Conservation (phyloP, 1,284 basidiomycete species). For the Trametes hirsuta region DNA sequence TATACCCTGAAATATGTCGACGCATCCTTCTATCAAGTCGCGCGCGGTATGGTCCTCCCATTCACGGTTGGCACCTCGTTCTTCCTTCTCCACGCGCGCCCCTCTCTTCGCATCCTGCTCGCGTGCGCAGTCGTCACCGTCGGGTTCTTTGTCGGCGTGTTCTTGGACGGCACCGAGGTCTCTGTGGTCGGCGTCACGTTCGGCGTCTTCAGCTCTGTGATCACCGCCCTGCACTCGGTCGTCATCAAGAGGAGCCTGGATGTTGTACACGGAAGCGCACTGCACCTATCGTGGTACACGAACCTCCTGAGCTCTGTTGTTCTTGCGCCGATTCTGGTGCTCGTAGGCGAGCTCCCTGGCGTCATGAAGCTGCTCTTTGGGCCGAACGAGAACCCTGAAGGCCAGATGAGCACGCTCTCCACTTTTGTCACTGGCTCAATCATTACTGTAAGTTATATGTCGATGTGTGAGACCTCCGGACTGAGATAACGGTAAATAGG, state of each 20-base stretch:
- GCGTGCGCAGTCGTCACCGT: conserved; percentile 77
- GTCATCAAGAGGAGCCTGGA: conserved; percentile 82
- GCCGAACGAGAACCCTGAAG: conserved; percentile 40
- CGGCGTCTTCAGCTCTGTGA: conserved; percentile 76
- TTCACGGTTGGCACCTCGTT: conserved; percentile 85
- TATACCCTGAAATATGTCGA: conserved; percentile 92
- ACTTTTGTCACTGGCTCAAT: conserved; percentile 80
- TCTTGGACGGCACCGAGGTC: conserved; percentile 70
- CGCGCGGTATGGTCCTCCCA: conserved; percentile 84
- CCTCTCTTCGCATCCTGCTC: conserved; percentile 69
- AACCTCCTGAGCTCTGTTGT: conserved; percentile 74
- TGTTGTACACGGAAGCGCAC: conserved; percentile 77
- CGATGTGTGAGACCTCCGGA: background rate
- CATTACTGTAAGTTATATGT: conserved; percentile 59
- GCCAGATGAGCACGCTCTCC: conserved; percentile 48
- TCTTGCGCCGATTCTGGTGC: conserved; percentile 66
- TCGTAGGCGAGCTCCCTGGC: conserved; percentile 71
- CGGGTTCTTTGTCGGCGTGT: conserved; percentile 86
- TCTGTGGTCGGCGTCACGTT: conserved; percentile 69
- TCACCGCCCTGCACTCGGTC: conserved; percentile 83
- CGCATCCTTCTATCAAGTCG: conserved; percentile 90
- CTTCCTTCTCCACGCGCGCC: conserved; percentile 70
- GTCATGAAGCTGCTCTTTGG: conserved; percentile 62
- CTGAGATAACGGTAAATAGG: conserved; percentile 46
- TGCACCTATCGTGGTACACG: conserved; percentile 84